Base-by-base conservation (phyloP, 2,329 filamentous ascomycete genomes). In the Aspergillus calidoustus region DNA sequence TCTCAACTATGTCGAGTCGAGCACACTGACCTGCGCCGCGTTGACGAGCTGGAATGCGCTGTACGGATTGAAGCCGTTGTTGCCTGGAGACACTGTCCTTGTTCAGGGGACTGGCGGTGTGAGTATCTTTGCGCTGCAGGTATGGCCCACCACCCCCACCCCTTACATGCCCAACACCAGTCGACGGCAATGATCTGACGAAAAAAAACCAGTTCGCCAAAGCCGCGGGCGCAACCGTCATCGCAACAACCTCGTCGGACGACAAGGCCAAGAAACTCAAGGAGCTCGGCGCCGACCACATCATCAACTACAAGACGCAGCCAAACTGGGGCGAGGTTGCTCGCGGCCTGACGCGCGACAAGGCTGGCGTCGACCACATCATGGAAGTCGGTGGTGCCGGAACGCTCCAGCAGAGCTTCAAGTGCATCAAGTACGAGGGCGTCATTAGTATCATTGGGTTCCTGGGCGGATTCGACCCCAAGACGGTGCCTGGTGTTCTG, bases 21-120 rank as follows among this genome's bases (percentile, higher is more conserved):
- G 83, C 23, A 87, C 87, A 0, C 78, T 90, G 1, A 72, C 83
- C 1, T 89, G 88, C 68, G 87, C 88, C 1, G 87, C 78, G 2
- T 69, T 90, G 51, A 90, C 88, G 2, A 85, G 84, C 28, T 90
- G 88, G 87, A 89, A 89, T 70, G 85, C 85, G 2, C 79, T 90
- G 13, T 89, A 85, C 67, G 88, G 88, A 2, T 69, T 87, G 31
- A 76, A 74, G 66, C 77, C 79, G 25, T 65, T 89, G 61, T 79
- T 81, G 69, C 82, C 85, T 0, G 87, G 87, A 4, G 72, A 80
- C 56, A 82, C 82, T 62, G 84, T 88, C 3, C 73, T 89, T 41
- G 86, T 86, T 1, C 86, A 88, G 68, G 86, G 86, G 34, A 87
- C 85, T 4, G 86, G 86, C 15, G 86, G 86, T 65, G 86, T 88